Evolutionary conservation across 805 yeast genomes (phyloP), one percentile per base, ranked within the genome.

Genomic region (Cyberlindnera mississippiensis): DNA sequence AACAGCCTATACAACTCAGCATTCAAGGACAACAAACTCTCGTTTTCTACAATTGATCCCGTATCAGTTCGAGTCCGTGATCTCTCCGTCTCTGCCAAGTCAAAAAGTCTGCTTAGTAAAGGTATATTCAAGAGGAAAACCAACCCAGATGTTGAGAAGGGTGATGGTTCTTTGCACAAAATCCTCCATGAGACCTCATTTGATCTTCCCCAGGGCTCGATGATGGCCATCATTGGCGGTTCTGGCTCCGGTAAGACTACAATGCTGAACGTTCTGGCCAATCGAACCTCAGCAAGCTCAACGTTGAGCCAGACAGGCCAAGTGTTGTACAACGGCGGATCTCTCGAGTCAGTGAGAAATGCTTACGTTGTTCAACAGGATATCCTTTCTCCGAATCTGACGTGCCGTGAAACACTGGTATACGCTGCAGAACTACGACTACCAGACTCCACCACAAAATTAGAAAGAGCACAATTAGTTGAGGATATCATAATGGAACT

Each of bases 211-310:
- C 56, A 73, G n/a, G 85, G 86, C 12, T 69, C 82, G 2, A 57
- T 88, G 32, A 72, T 86, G 67, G 95, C 95, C 4, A 83, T 88
- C 9, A 78, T 88, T 68, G 96, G 96, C 6, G 95, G 96, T 0
- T 82, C 91, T 0, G 96, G 96, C 0, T 79, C 89, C 3, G 96
- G 96, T 3, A 87, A 88, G 55, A 88, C 96, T 0, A 85, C 96
- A 0, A 57, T 87, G 35, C 65, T 88, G 27, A 88, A 88, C 55
- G 76, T 77, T 1, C 60, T 83, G 26, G 83, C 88, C 0, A 71
- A 75, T 33, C 61, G 84, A 48, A 51, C 69, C 0, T 58, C 65
- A 9, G 64, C 72, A 11, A 30, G 38, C 17, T 60, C 67, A 24
- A 66, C 66, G 10, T 54, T 78, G 42, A 45, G 43, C 3, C 67